Evolutionary conservation across 768 basidiomycete genomes (phyloP), one percentile per base, ranked within the genome.

Genomic region (Suillus americanus): DNA sequence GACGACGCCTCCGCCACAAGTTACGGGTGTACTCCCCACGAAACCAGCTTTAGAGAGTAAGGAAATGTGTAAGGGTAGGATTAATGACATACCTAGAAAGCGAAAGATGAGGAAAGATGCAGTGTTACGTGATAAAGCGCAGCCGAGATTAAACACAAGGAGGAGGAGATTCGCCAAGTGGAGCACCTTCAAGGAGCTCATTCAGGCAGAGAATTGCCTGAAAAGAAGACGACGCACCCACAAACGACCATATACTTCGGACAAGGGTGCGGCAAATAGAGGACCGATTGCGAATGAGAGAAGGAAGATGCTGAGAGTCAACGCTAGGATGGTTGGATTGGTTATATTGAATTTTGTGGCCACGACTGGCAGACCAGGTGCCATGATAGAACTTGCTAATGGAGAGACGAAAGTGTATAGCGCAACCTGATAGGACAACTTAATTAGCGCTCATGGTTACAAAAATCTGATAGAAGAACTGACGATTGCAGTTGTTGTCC

Each of bases 21-120:
- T 85, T 18, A 89, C 80, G 9, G 90, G 87, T 4, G 88, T 85
- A 62, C 85, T 85, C 40, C 87, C 90, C 0, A 82, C 82, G 55
- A 89, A 80, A 0, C 90, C 90, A 68, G 83, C 90, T 90, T 54
- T 9, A 7, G 1, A 30, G 63, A 9, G 56, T 61, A 64, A 8
- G 61, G 57, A 8, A 41, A 18, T 23, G 1, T 10, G 18, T 18
- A 28, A 7, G 12, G 37, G 18, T 35, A 57, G 25, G 10, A 37
- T 14, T 45, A 0, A 20, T 16, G 40, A 76, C 86, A n/a, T 69
- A 91, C 91, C 76, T 13, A 92, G 77, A 70, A 91, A 84, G 45
- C 91, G 88, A 74, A 92, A 89, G 8, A 70, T 85, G 35, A 92
- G 82, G 41, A 92, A 78, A 3, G 82, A 63, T 1, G 75, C 80